Evolutionary conservation across 2,329 filamentous ascomycete genomes (phyloP), one percentile per base, ranked within the genome.

Genomic region (Cladosporium sp.): DNA sequence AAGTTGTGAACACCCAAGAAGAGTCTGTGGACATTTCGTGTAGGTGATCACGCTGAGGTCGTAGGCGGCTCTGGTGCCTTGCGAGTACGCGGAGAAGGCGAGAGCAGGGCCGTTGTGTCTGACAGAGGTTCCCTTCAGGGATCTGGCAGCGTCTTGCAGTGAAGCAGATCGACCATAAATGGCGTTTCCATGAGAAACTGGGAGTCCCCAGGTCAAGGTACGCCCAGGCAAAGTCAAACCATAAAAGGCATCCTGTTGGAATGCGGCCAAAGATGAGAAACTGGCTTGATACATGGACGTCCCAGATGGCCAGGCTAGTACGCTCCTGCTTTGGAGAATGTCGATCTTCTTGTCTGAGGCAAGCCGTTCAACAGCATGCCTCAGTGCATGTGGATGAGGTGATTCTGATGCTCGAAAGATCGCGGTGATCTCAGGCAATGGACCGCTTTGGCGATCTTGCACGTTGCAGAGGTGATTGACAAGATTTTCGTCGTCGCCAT

Each of bases 11-110:
- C 50, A 53, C n/a, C 29, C 27, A 3, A 13, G 29, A 5, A 50
- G 22, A 11, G 27, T 49, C 13, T 22, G 18, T 8, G 52, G 42
- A 12, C 45, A 53, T 9, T 49, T 39, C 2, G 27, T 30, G 51
- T 56, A 58, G 19, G 54, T 45, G 30, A 59, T 51, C 2, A 58
- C 54, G 18, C 49, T 49, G 38, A 56, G n/a, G 34, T 59, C 57
- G 41, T 52, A 48, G 1, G 50, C 43, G 3, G 50, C 22, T 29
- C 39, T 40, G 8, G 27, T 29, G 8, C 44, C 37, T 24, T 47
- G 32, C 4, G 44, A 38, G 9, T 55, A 43, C 2, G 56, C 50
- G 17, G 56, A 40, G 20, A 48, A 58, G 13, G 47, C 54, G 8
- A 58, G 40, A 27, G 57, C 56, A 8, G 32, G 24, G 7, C 54